Evolutionary conservation across 2,329 filamentous ascomycete genomes (phyloP), one percentile per base, ranked within the genome.

Genomic region (Talaromyces sp.): DNA sequence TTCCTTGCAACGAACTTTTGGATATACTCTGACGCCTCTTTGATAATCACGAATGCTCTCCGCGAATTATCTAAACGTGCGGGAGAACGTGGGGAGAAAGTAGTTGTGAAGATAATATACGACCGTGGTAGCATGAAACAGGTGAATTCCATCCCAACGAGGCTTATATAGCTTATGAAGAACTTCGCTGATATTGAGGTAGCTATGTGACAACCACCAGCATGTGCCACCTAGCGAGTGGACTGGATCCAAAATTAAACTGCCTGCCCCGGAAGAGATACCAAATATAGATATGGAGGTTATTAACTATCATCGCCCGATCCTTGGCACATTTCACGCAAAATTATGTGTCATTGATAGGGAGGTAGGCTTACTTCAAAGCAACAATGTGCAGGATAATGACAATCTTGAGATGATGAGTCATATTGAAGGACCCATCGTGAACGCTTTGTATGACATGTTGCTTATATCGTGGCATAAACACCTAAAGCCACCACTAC

Each of bases 401-500:
- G 87, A 90, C 66, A 93, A 93, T 65, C 62, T 92, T 59, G 90
- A 93, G 72, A 92, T 93, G 89, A 86, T 91, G 83, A 80, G 84
- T 2, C 88, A 90, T 59, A 70, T 91, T 0, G 88, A 92, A 74
- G 90, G 90, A 0, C 84, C 88, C 0, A 89, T 92, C 60, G 89
- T 92, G 0, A 88, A 92, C 66, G 85, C 85, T 1, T 73, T 92
- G 26, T 92, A 91, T 69, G 90, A 93, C 64, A 86, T 87, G 64
- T 87, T 88, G 0, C 71, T 92, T 43, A 80, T 92, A 8, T 88
- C 86, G 0, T 93, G 89, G 89, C 79, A 87, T 64, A 86, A 85
- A 62, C 74, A 75, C 0, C 69, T 91, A 0, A 75, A 85, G 0
- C 86, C 87, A 1, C 79, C 83, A 0, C 70, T 89, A 7, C 87